Evolutionary conservation across 306 rosid species (phyloP).

Genomic region (Trichosanthes truncata): DNA sequence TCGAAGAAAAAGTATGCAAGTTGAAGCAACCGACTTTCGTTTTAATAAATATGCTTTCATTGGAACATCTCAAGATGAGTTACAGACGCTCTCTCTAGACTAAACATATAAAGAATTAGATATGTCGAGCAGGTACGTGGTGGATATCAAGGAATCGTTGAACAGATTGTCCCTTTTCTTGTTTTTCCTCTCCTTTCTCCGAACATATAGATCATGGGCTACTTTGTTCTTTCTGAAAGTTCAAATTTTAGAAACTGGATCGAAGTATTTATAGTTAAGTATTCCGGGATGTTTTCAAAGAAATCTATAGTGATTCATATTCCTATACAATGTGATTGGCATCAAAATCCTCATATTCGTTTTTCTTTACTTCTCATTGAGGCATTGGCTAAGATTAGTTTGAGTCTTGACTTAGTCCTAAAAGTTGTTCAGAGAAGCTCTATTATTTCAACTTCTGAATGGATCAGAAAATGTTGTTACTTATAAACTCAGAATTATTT

Average conservation of each 20-base stretch:
- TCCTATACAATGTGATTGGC: not conserved
- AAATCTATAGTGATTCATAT: not conserved
- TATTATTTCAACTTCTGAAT: not conserved
- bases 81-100: not conserved
- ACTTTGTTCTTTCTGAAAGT: not conserved
- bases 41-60: not conserved
- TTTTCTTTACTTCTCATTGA: not conserved
- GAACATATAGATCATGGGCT: not conserved
- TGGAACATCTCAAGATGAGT: not conserved
- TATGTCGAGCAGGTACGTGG: not conserved
- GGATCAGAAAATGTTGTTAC: not conserved
- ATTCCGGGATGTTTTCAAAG: not conserved
- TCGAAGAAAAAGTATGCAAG: not conserved
- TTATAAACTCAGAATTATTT: not conserved
- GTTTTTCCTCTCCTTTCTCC: not conserved
- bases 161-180: not conserved
- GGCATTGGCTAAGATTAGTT: not conserved
- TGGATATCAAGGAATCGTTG: not conserved
- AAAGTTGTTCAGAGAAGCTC: not conserved
- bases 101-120: not conserved
- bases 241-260: not conserved
- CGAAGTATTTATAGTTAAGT: not conserved
- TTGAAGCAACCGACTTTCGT: not conserved
- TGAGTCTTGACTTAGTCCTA: not conserved
- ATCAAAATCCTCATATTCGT: not conserved